Base-by-base conservation (phyloP, 139 green algal genomes). In the Closterium sp. region DNA sequence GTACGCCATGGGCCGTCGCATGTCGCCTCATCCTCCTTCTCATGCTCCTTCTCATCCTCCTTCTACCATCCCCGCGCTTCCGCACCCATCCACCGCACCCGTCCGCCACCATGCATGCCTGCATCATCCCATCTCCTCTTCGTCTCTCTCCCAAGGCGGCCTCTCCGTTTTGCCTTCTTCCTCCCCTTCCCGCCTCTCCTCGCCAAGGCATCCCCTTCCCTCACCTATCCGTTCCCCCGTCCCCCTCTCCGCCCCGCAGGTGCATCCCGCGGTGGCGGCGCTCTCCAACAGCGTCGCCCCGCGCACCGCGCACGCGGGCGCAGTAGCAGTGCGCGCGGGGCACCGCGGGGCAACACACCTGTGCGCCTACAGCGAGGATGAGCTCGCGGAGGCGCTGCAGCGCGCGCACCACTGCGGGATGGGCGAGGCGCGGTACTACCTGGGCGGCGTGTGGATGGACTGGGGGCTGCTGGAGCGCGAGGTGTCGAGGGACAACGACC, bases 401-500 rank as follows among this genome's bases (percentile, higher is more conserved):
- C 30, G 29, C 29, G 28, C 62, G n/a, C 28, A 29, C 29, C 70
- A 86, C 28, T 50, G 88, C 70, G 88, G 27, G 28, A 62, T 50
- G 27, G 70, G 88, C 88, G 62, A 50, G 88, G 62, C 28, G 9
- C 86, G 86, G 31, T 89, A 34, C 31, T 85, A 30, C 11, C 31
- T 85, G 31, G 31, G 86, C 19, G 31, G 86, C 31, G 31, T 89
- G 31, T 34, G 31, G 31, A 89, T 89, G 31, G 31, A 34, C 31
- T 34, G 31, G 86, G 86, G 86, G 86, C 86, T 89, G 86, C 31
- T 34, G 86, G 86, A 89, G 86, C 31, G 86, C 86, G 86, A 34
- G 86, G 31, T 34, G 86, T 34, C 86, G 17, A 2, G 86, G 1
- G 31, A 89, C 86, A 34, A 34, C 19, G 86, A 34, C 86, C 19